Base-by-base conservation (phyloP, 2,329 filamentous ascomycete species). In the Rutstroemia sp. region DNA sequence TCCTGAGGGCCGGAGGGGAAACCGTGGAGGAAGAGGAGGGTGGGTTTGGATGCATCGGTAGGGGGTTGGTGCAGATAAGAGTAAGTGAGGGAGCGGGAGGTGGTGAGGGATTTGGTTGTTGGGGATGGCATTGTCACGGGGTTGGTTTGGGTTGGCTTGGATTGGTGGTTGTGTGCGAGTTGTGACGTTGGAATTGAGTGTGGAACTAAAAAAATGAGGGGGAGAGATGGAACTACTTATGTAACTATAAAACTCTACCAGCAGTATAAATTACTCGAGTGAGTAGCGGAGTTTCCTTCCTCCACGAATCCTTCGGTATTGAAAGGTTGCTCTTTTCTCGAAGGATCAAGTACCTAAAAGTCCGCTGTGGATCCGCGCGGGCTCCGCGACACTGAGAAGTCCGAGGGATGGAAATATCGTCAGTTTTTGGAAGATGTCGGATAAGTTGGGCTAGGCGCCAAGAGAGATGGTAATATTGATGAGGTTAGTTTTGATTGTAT, bases 21-120 rank as follows among this genome's bases (percentile, higher is more conserved):
- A 36, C 77, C 76, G 59, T 79, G 77, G 12, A 79, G 68, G 54
- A 79, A 69, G 14, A 80, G 65, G 4, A 79, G 49, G 25, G 19
- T 49, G 3, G 38, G 6, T 14, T 25, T 34, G n/a, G 36, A 49
- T 8, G 52, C 27, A 3, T 25, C 7, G 4, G 23, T 46, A 14
- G 52, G 45, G n/a, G 48, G n/a, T 3, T 49, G 23, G 27, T 49
- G 45, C 5, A 34, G 36, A 17, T 54, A 54, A 2, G 52, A 49
- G 17, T 54, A 54, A n/a, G 52, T 49, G 5, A 54, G 12, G 9
- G 36, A 34, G 14, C 52, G 45, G 4, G 14, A 34, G 12, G 52
- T 54, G 12, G 45, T 42, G 10, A 49, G 23, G 2, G 45, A 42
- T 34, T n/a, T 49, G 21, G 10, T 34, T 9, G 51, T 21, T 27